Base-by-base conservation (phyloP, 805 yeast species). In the Cyberlindnera maclurae region DNA sequence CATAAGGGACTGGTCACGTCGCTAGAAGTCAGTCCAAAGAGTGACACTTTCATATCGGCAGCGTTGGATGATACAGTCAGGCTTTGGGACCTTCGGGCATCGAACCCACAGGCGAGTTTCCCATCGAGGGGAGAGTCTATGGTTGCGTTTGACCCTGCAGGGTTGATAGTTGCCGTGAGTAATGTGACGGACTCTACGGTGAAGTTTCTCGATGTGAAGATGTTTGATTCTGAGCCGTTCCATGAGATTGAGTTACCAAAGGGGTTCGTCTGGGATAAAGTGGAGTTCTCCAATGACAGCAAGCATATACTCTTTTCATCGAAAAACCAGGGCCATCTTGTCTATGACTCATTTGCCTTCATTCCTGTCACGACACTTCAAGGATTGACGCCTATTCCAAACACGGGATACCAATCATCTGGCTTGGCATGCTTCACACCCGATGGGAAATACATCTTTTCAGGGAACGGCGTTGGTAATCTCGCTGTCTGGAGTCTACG, bases 281-380 rank as follows among this genome's bases (percentile, higher is more conserved):
- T 85, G 16, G 94, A 86, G 57, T 85, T 88, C 56, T 77, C 94
- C 11, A 85, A 85, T 52, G 79, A 78, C 53, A 89, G 89, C 18
- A 79, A 78, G 50, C 64, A 67, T 43, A 46, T 89, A 7, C 60
- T 85, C 8, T 58, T 87, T 3, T 72, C 76, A 4, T 68, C 79
- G 3, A 72, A 79, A 5, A 70, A 70, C 22, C 71, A 76, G 4
- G 59, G 62, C 31, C 88, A 82, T 54, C 64, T 79, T 37, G 60
- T 88, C 2, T 54, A 79, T 24, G 94, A 88, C 52, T 80, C 95
- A 0, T 80, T 78, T 45, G 70, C 67, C 50, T 93, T 93, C 15
- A 59, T 67, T 10, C 53, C 68, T 5, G 50, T 70, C 43, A 63
- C 73, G 20, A 57, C 57, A 15, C 59, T 81, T n/a, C 52, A 57